Evolutionary conservation across 2,329 filamentous ascomycete species (phyloP).

Genomic region (Westerdykella aurantiaca): DNA sequence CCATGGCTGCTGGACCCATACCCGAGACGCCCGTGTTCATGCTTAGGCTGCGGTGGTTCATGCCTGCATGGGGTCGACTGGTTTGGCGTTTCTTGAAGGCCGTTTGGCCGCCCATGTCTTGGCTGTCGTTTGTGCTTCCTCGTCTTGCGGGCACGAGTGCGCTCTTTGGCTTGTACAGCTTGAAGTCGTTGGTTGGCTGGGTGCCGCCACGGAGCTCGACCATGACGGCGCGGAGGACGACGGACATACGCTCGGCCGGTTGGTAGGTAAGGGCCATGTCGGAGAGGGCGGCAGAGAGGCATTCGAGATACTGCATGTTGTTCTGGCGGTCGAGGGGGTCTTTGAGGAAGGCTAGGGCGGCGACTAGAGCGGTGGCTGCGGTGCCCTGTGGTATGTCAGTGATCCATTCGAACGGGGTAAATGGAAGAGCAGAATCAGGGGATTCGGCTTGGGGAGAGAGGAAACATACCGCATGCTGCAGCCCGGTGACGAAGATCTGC

Average conservation of each 20-base stretch:
- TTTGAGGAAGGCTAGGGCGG: conserved; percentile 40
- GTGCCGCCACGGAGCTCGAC: conserved; percentile 39
- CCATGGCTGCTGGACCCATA: conserved; percentile 2
- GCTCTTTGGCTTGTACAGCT: conserved; percentile 23
- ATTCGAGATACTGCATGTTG: conserved; percentile 49
- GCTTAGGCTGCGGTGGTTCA: conserved; percentile 12
- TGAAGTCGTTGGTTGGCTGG: conserved; percentile 8
- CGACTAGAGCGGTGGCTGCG: conserved; percentile 51
- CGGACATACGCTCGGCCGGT: conserved; percentile 51
- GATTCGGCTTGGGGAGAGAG: neutral
- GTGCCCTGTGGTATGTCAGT: conserved; percentile 38
- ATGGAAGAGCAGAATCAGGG: neutral
- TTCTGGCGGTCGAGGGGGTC: conserved; percentile 36
- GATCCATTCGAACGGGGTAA: neutral
- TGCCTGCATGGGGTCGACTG: conserved; percentile 17
- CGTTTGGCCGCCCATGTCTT: conserved; percentile 9
- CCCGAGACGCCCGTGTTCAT: conserved; percentile 12
- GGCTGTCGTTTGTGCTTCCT: conserved; percentile 18
- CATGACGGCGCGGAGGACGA: conserved; percentile 50
- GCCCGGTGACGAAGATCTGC: conserved; percentile 47
- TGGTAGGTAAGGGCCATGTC: conserved; percentile 52
- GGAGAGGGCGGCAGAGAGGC: conserved; percentile 46
- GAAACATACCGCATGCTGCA: conserved; percentile 46
- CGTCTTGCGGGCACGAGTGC: conserved; percentile 26
- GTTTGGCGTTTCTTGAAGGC: conserved; percentile 29